phyloP scores from a whole-genome alignment of 352 stramenopile species.

The Phytophthora pisi region DNA sequence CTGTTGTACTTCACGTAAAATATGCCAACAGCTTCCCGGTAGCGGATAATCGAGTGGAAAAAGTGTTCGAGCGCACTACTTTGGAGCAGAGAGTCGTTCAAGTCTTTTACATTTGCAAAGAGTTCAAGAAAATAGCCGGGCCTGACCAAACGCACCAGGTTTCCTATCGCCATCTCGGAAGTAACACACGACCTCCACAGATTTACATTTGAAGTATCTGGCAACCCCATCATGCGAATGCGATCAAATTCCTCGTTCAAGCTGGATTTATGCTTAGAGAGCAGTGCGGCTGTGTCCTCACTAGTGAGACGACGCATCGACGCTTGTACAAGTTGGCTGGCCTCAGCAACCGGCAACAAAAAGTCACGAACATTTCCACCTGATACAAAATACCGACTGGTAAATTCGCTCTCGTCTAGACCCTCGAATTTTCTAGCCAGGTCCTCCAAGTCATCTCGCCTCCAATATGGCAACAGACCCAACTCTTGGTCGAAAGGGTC shows the following conservation, averaged over 20 bases:
- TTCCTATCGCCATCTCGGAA: background rate
- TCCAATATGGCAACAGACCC: slow-evolving; percentile 17
- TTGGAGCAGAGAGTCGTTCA: slow-evolving; percentile 26
- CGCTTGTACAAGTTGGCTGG: background rate
- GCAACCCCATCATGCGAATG: background rate
- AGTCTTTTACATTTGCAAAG: slow-evolving; percentile 2
- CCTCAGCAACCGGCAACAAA: background rate
- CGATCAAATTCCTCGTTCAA: background rate
- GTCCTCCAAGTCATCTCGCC: background rate
- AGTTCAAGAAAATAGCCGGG: slow-evolving; percentile 7
- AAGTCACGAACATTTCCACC: slow-evolving; percentile 17
- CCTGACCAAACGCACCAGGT: background rate
- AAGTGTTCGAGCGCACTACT: slow-evolving; percentile 14
- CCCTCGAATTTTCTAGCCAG: background rate
- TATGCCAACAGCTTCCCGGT: background rate
- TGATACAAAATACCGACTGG: slow-evolving; percentile 3
- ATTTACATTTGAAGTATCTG: background rate
- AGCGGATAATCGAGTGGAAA: slow-evolving; percentile 18
- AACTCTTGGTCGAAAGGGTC: no score
- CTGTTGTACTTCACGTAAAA: no score
- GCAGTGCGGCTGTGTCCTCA: background rate
- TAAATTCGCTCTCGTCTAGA: background rate
- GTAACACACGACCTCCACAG: slow-evolving; percentile 8
- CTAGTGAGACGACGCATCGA: background rate
- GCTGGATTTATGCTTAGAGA: no score